Evolutionary conservation across 805 yeast species (phyloP).

Genomic region (Groenewaldozyma salmanticensis): DNA sequence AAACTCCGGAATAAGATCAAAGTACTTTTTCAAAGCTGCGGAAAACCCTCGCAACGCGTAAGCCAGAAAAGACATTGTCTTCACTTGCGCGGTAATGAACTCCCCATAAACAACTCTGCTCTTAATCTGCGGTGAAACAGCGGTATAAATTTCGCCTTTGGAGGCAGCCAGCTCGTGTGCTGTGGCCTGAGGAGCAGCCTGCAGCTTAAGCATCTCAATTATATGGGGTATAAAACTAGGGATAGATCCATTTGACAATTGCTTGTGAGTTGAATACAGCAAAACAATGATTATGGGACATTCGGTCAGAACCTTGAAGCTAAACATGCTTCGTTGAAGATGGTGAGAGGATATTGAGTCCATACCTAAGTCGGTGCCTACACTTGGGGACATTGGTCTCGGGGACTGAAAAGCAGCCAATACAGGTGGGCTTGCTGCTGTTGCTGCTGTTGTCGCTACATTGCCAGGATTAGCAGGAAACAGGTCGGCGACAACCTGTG

Average conservation of each 20-base stretch:
- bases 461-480: constrained; percentile 34
- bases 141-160: constrained; percentile 50
- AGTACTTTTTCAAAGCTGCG: constrained; percentile 46
- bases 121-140: constrained; percentile 64
- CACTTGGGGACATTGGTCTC: constrained; percentile 32
- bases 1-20: constrained; percentile 70
- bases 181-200: constrained; percentile 71
- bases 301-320: constrained; percentile 88
- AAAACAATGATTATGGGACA: constrained; percentile 97
- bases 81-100: constrained; percentile 85
- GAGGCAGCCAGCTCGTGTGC: constrained; percentile 47
- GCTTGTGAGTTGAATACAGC: constrained; percentile 77
- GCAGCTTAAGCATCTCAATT: constrained; percentile 59
- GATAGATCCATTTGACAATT: constrained; percentile 57
- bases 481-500: constrained; percentile 58
- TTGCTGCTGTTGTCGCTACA: constrained; percentile 10
- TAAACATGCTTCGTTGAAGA: constrained; percentile 57
- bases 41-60: constrained; percentile 84
- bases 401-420: constrained; percentile 28
- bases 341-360: constrained; percentile 36
- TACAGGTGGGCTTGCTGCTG: constrained; percentile 17
- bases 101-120: constrained; percentile 79
- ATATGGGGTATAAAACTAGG: constrained; percentile 76
- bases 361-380: constrained; percentile 27
- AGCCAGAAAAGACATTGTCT: constrained; percentile 91